These are phyloP conservation scores for Globisporangium canariense DNA, from an alignment of 352 stramenopile species.

Conservation along the genomic window DNA sequence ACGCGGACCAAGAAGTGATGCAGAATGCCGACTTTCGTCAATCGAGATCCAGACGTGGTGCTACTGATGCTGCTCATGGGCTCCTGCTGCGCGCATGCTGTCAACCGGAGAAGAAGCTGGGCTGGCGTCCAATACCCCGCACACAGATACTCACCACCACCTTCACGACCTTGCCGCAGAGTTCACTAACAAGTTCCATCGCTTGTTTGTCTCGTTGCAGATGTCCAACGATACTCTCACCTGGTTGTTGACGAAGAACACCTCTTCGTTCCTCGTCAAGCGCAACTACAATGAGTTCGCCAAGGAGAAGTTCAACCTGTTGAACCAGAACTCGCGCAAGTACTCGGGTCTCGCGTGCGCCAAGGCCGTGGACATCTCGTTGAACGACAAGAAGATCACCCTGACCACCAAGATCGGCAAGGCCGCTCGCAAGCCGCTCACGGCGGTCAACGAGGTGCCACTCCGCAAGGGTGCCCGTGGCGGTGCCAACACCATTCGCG, in stretches of 20 bases:
- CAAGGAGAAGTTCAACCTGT: conserved; percentile 95
- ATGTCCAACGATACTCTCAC: conserved; percentile 93
- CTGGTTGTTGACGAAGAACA: conserved; percentile 96
- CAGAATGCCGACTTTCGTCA: neutral
- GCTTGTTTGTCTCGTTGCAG: conserved; percentile 22
- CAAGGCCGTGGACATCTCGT: conserved; percentile 91
- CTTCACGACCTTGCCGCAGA: neutral
- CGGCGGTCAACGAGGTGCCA: conserved; percentile 66
- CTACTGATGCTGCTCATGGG: neutral
- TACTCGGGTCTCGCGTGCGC: conserved; percentile 93
- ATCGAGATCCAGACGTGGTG: neutral
- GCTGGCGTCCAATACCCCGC: neutral
- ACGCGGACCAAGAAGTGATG: neutral
- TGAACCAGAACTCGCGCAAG: conserved; percentile 95
- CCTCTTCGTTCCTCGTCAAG: conserved; percentile 96
- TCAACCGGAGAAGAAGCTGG: neutral
- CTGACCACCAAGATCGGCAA: conserved; percentile 84
- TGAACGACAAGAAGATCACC: conserved; percentile 86
- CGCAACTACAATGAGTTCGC: conserved; percentile 88
- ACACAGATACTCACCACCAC: neutral
- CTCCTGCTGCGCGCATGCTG: neutral
- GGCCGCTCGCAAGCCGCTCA: conserved; percentile 61
- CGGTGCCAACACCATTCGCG: conserved; percentile 82
- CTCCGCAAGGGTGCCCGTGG: conserved; percentile 83
- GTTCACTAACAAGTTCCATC: neutral